phyloP scores from a whole-genome alignment of 73 alveolate species.

The Paramecium primaurelia region DNA sequence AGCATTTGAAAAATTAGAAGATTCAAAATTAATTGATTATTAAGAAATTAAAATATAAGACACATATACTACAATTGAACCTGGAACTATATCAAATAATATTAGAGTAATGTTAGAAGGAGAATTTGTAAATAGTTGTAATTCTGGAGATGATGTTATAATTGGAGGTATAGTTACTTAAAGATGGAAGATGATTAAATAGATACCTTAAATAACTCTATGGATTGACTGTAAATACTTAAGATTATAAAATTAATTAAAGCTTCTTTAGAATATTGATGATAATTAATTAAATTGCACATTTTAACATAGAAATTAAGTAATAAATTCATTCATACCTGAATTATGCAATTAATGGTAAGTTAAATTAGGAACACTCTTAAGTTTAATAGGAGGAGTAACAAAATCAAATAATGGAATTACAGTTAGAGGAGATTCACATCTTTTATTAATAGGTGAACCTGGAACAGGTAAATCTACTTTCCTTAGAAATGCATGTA shows the following conservation, averaged over 20 bases:
- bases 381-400: slow-evolving; percentile 80
- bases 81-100: slow-evolving; percentile 74
- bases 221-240: slow-evolving; percentile 45
- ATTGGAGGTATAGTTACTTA: slow-evolving; percentile 71
- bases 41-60: slow-evolving; percentile 79
- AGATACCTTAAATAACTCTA: background rate
- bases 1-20: background rate
- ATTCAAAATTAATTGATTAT: slow-evolving; percentile 70
- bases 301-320: slow-evolving; percentile 20
- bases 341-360: slow-evolving; percentile 62
- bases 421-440: slow-evolving; percentile 75
- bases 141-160: slow-evolving; percentile 83
- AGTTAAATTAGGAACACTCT: slow-evolving; percentile 74
- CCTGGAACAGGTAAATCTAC: slow-evolving; percentile 91
- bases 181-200: slow-evolving; percentile 71
- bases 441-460: slow-evolving; percentile 79
- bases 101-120: slow-evolving; percentile 72
- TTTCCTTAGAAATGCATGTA: slow-evolving; percentile 62
- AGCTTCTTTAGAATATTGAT: background rate
- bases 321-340: slow-evolving; percentile 68
- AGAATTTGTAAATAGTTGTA: slow-evolving; percentile 69
- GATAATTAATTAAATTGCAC: background rate
- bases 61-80: slow-evolving; percentile 66
- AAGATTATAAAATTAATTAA: background rate
- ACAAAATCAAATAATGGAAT: slow-evolving; percentile 60